Evolutionary conservation across 805 yeast species (phyloP).

Genomic region (Candida railenensis): DNA sequence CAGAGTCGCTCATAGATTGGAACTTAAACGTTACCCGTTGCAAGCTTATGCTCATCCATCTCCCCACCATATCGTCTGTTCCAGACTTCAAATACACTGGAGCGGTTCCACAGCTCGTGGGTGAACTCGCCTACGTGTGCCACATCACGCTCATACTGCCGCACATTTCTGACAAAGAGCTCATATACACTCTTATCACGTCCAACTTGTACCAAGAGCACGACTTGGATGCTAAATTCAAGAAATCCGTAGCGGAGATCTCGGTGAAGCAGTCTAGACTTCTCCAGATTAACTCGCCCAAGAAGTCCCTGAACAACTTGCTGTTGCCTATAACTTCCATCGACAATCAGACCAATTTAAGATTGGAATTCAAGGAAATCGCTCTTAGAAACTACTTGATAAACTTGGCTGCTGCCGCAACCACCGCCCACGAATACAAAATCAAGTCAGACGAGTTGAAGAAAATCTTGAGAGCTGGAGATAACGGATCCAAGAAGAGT

Average conservation of each 20-base stretch:
- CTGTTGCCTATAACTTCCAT: constrained; percentile 28
- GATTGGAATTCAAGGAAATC: constrained; percentile 40
- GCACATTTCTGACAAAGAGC: constrained; percentile 41
- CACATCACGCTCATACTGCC: constrained; percentile 40
- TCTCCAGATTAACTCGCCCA: constrained; percentile 33
- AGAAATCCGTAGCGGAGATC: constrained; percentile 47
- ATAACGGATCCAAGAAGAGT: constrained; percentile 16
- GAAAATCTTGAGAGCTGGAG: constrained; percentile 22
- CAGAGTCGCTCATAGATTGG: constrained; percentile 50
- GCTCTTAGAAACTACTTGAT: constrained; percentile 50
- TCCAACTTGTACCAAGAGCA: constrained; percentile 50
- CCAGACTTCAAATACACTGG: constrained; percentile 35
- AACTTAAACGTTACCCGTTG: constrained; percentile 51
- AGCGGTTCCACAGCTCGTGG: constrained; percentile 39
- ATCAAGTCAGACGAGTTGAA: constrained; percentile 35
- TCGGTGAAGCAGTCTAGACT: constrained; percentile 47
- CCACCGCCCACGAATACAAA: constrained; percentile 51
- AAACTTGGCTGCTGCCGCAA: constrained; percentile 55
- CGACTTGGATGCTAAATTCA: constrained; percentile 43
- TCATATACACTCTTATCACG: constrained; percentile 37
- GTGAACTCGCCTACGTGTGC: constrained; percentile 41
- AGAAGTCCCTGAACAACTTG: constrained; percentile 6
- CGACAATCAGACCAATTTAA: constrained; percentile 28
- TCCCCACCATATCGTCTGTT: constrained; percentile 37
- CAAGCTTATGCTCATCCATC: constrained; percentile 38